These are phyloP conservation scores for Malassezia japonica DNA, from an alignment of 1,284 basidiomycete species.

Conservation along the genomic window DNA sequence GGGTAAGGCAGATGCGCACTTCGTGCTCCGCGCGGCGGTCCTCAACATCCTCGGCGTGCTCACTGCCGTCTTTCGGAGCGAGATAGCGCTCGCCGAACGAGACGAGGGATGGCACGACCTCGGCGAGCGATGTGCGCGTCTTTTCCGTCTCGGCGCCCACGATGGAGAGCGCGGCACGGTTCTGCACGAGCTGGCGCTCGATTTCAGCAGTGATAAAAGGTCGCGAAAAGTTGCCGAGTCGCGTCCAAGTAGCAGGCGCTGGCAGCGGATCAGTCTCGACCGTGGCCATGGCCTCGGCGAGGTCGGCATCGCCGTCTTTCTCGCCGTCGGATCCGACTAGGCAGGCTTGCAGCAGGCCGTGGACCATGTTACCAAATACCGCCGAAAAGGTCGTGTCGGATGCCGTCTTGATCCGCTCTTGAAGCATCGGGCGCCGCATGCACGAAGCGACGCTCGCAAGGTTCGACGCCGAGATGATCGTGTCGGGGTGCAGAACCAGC, in stretches of 20 bases:
- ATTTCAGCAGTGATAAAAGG: constrained; percentile 28
- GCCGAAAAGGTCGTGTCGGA: constrained; percentile 26
- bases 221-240: constrained; percentile 34
- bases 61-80: constrained; percentile 12
- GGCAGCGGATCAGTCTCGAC: constrained; percentile 46
- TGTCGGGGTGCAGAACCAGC: constrained; percentile 41
- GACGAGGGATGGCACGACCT: constrained; percentile 27
- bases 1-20: constrained; percentile 20
- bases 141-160: constrained; percentile 22
- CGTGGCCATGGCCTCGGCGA: constrained; percentile 51
- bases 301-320: neutral
- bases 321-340: constrained; percentile 19
- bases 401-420: constrained; percentile 27
- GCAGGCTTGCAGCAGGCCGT: constrained; percentile 41
- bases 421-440: constrained; percentile 35
- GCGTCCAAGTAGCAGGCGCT: constrained; percentile 29
- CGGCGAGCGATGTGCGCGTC: constrained; percentile 21
- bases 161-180: constrained; percentile 28
- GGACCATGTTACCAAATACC: constrained; percentile 41
- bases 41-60: neutral
- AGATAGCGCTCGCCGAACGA: constrained; percentile 32
- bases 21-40: constrained; percentile 1
- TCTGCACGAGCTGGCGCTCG: constrained; percentile 22
- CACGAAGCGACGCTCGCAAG: constrained; percentile 37
- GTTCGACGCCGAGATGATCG: constrained; percentile 36